Conservation (phyloP, 2,329 filamentous ascomycete genomes). For the Pyrenophora seminiperda region DNA sequence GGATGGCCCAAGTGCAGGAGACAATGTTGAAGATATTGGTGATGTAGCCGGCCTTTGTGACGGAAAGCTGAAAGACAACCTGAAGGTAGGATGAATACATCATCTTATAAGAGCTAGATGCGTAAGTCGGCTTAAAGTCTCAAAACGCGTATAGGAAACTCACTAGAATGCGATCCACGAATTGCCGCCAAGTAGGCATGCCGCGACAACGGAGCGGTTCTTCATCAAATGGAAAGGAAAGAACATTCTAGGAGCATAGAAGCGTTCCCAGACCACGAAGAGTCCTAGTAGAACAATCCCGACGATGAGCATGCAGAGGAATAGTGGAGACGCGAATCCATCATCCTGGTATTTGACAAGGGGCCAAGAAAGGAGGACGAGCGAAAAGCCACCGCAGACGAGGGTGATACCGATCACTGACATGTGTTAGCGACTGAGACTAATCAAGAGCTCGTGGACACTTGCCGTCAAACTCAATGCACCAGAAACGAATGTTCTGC, state of each 20-base stretch:
- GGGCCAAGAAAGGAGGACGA: constrained; percentile 71
- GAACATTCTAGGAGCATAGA: constrained; percentile 47
- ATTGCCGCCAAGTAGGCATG: constrained; percentile 49
- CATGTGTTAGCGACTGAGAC: not conserved
- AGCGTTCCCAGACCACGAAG: constrained; percentile 48
- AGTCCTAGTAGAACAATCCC: constrained; percentile 38
- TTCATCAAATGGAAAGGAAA: constrained; percentile 53
- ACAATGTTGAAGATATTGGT: constrained; percentile 32
- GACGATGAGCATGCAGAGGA: constrained; percentile 48
- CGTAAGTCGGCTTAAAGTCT: not conserved
- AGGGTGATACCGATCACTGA: constrained; percentile 64
- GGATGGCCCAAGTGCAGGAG: constrained; percentile 24
- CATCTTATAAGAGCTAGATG: constrained; percentile 33
- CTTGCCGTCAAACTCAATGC: constrained; percentile 63
- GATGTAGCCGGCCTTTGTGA: constrained; percentile 26
- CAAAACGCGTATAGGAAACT: not conserved
- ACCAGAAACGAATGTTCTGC: constrained; percentile 59
- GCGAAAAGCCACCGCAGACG: constrained; percentile 62
- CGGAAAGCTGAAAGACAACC: constrained; percentile 39
- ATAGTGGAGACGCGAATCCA: constrained; percentile 39
- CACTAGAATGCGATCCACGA: constrained; percentile 32
- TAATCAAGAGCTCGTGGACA: not conserved
- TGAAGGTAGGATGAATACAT: constrained; percentile 47
- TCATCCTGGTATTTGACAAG: constrained; percentile 47
- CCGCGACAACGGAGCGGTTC: constrained; percentile 56